Percentiles rank a stretch among this genome's conserved stretches.
Evolutionary conservation across 192 early-diverging fungal species (phyloP).

Genomic region (Funneliformis mosseae): DNA sequence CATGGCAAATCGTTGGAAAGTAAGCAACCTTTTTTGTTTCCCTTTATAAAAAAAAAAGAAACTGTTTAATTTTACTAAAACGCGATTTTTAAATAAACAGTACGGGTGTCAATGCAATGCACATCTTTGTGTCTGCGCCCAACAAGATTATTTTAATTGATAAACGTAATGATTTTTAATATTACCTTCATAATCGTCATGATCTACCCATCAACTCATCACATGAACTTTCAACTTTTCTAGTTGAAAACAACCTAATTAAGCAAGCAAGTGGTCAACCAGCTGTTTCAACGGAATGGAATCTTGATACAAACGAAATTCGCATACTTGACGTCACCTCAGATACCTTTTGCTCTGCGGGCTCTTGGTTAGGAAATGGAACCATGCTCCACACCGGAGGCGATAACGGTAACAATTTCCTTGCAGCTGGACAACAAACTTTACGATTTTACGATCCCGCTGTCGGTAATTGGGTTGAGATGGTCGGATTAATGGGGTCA

Average conservation of each 20-base stretch:
- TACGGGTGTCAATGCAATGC: neutral
- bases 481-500: neutral
- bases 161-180: neutral
- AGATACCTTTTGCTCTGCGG: conserved; percentile 44
- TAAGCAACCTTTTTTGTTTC: neutral
- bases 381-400: conserved; percentile 54
- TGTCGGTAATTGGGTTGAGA: neutral
- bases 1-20: neutral
- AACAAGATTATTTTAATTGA: neutral
- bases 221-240: too few relatives aligned
- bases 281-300: neutral
- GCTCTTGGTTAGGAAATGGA: conserved; percentile 52
- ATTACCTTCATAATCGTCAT: neutral
- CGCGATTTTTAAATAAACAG: too few relatives aligned
- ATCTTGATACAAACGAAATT: neutral
- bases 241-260: neutral
- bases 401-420: conserved; percentile 33
- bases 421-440: neutral
- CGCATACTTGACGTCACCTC: conserved; percentile 36
- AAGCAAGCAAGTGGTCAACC: neutral
- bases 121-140: neutral
- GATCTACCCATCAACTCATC: neutral
- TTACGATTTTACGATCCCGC: neutral
- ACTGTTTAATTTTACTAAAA: too few relatives aligned
- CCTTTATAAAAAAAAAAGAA: too few relatives aligned